Percentiles rank a stretch among this genome's conserved stretches.
These are phyloP conservation scores for Penicillium sp. DNA, from an alignment of 2,329 filamentous ascomycete genomes.

Conservation along the genomic window DNA sequence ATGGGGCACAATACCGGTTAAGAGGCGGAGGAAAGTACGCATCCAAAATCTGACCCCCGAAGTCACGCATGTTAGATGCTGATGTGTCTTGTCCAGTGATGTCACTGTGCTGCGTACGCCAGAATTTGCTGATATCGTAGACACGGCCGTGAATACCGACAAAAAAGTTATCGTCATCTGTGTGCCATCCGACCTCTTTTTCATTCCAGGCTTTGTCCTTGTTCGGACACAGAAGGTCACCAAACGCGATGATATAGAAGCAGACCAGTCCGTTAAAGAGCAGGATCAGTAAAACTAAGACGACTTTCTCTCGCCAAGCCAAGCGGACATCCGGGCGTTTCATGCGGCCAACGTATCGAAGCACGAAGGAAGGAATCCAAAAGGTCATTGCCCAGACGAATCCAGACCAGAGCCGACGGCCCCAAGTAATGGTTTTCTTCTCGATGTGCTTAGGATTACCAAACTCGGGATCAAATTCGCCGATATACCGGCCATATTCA, in stretches of 20 bases:
- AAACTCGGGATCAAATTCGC: constrained; percentile 72
- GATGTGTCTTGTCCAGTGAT: constrained; percentile 57
- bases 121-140: constrained; percentile 90
- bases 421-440: constrained; percentile 61
- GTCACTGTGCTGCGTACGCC: constrained; percentile 80
- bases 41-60: constrained; percentile 76
- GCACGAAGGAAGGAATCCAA: constrained; percentile 85
- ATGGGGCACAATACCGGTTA: constrained; percentile 67
- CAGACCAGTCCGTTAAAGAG: constrained; percentile 77
- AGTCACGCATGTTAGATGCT: constrained; percentile 66
- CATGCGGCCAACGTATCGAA: constrained; percentile 87
- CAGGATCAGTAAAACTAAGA: constrained; percentile 75
- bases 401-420: constrained; percentile 74
- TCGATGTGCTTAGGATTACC: constrained; percentile 75
- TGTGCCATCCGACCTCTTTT: constrained; percentile 68
- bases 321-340: constrained; percentile 94
- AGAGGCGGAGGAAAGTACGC: constrained; percentile 84
- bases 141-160: constrained; percentile 85
- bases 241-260: constrained; percentile 91
- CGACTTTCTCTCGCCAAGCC: constrained; percentile 95
- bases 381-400: constrained; percentile 86
- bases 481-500: constrained; percentile 64
- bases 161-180: constrained; percentile 74
- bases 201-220: constrained; percentile 83
- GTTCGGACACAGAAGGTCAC: constrained; percentile 82